phyloP scores from a whole-genome alignment of 768 basidiomycete genomes.

The Coprinopsis cinerea region DNA sequence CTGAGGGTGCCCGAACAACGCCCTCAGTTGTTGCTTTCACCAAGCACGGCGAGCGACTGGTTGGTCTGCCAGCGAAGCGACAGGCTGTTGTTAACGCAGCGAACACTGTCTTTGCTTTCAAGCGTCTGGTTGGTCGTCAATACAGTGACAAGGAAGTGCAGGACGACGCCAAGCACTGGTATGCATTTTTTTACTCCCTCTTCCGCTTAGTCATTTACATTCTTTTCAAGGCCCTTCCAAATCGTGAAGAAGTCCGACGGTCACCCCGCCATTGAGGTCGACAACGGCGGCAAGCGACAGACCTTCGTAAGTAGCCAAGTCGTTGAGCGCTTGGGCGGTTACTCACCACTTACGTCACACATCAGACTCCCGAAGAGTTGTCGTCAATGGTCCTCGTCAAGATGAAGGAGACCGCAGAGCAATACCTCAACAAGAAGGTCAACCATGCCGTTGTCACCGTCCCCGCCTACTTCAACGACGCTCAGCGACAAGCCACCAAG shows the following conservation, averaged over 20 bases:
- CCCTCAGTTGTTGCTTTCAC: conserved; percentile 99
- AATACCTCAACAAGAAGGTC: conserved; percentile 87
- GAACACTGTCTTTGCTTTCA: conserved; percentile 93
- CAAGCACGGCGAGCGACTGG: conserved; percentile 93
- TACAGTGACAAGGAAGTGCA: conserved; percentile 92
- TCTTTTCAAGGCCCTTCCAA: conserved; percentile 63
- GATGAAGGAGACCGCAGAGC: conserved; percentile 95
- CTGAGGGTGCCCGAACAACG: conserved; percentile 96
- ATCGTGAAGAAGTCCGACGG: conserved; percentile 68
- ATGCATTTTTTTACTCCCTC: conserved; percentile 15
- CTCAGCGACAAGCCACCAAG: conserved; percentile 98
- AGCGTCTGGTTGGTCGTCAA: conserved; percentile 91
- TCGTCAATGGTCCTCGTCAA: conserved; percentile 86
- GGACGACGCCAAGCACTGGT: conserved; percentile 85
- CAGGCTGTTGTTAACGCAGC: conserved; percentile 94
- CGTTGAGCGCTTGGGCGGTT: conserved; percentile 1
- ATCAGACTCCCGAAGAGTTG: conserved; percentile 76
- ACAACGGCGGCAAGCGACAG: conserved; percentile 81
- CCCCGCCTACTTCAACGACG: conserved; percentile 99
- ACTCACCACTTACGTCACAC: conserved; percentile 11
- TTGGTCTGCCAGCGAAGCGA: conserved; percentile 94
- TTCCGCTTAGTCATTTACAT: conserved; percentile 1
- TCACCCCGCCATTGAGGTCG: conserved; percentile 77
- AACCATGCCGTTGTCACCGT: conserved; percentile 93
- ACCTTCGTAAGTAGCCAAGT: conserved; percentile 50